Percentiles rank a stretch among this genome's conserved stretches.
Evolutionary conservation across 164 flowering plant species (phyloP).

Genomic region (Malania oleifera): DNA sequence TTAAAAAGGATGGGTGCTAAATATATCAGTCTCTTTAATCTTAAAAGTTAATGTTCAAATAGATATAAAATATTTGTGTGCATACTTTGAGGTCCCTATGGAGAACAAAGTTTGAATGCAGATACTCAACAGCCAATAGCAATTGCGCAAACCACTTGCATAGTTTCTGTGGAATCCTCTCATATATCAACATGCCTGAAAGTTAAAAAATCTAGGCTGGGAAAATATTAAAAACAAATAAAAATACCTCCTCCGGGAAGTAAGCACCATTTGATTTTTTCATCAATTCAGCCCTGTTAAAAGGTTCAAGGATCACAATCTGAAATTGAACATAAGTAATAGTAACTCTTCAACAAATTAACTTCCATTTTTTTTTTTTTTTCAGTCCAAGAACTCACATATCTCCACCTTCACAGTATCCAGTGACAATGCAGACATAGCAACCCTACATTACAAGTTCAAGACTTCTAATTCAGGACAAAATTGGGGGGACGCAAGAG

Average conservation of each 20-base stretch:
- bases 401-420: slow-evolving; percentile 99
- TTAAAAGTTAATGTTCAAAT: background rate
- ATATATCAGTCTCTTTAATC: slow-evolving; percentile 16
- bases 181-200: slow-evolving; percentile 5
- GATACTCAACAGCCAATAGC: slow-evolving; percentile 85
- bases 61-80: slow-evolving; percentile 1
- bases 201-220: background rate
- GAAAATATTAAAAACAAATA: background rate
- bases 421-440: slow-evolving; percentile 98
- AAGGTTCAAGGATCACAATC: background rate
- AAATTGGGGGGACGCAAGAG: background rate
- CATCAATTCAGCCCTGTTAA: slow-evolving; percentile 87
- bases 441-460: slow-evolving; percentile 63
- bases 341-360: background rate
- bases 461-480: slow-evolving; percentile 15
- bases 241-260: slow-evolving; percentile 88
- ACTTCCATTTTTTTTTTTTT: no score
- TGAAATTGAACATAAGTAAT: background rate
- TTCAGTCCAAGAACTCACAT: slow-evolving; percentile 54
- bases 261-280: slow-evolving; percentile 76
- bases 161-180: slow-evolving; percentile 60
- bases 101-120: slow-evolving; percentile 86
- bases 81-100: slow-evolving; percentile 91
- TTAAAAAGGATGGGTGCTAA: slow-evolving; percentile 11
- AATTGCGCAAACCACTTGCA: slow-evolving; percentile 96